Evolutionary conservation across 768 basidiomycete species (phyloP).

Genomic region (Leucocoprinus sp.): DNA sequence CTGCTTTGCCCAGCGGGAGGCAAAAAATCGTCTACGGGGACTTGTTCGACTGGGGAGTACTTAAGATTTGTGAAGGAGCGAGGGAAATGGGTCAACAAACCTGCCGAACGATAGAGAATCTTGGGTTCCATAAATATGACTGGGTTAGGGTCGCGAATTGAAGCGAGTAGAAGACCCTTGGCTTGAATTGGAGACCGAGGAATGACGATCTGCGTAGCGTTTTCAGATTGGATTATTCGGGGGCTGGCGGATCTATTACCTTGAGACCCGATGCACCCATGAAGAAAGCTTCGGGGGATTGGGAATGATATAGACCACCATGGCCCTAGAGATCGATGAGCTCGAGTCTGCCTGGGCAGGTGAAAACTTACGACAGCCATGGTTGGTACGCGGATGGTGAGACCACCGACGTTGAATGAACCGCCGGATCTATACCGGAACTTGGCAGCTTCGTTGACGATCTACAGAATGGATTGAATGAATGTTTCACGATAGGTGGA

Average conservation of each 20-base stretch:
- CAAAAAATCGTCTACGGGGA: constrained; percentile 81
- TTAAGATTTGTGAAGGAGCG: constrained; percentile 1
- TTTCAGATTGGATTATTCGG: neutral
- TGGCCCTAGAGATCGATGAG: constrained; percentile 40
- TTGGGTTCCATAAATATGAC: constrained; percentile 96
- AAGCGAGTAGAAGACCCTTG: constrained; percentile 81
- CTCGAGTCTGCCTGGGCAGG: constrained; percentile 15
- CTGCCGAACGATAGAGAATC: constrained; percentile 84
- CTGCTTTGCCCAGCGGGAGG: constrained; percentile 78
- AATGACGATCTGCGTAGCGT: constrained; percentile 59
- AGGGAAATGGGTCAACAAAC: constrained; percentile 25
- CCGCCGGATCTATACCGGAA: constrained; percentile 86
- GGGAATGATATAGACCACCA: constrained; percentile 90
- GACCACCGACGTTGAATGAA: constrained; percentile 68
- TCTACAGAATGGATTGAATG: constrained; percentile 29
- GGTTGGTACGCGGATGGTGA: constrained; percentile 79
- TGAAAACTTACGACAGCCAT: constrained; percentile 66
- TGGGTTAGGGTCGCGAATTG: constrained; percentile 89
- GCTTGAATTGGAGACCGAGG: constrained; percentile 93
- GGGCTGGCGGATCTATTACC: constrained; percentile 27
- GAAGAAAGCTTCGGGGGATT: constrained; percentile 93
- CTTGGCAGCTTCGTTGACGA: constrained; percentile 95
- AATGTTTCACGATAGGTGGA: neutral
- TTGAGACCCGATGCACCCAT: constrained; percentile 87
- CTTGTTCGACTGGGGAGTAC: constrained; percentile 66